These are phyloP conservation scores for Mortierella sp. DNA, from an alignment of 371 early-diverging fungal species.

Conservation along the genomic window DNA sequence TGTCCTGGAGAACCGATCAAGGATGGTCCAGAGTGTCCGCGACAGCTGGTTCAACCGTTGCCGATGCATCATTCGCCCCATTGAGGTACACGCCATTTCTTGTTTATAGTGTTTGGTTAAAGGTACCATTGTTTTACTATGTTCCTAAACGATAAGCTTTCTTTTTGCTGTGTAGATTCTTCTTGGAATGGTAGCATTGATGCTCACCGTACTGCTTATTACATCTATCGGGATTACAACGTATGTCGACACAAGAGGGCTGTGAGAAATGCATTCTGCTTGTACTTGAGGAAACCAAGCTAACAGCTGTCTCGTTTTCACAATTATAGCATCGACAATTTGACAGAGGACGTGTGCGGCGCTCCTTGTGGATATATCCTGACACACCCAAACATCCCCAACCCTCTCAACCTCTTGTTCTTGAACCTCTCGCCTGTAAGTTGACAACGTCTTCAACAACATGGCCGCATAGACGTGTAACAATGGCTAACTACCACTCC, in stretches of 20 bases:
- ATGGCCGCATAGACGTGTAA: neutral
- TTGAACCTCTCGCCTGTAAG: slow-evolving; percentile 66
- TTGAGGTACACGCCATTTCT: slow-evolving; percentile 18
- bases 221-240: slow-evolving; percentile 46
- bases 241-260: slow-evolving; percentile 10
- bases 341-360: slow-evolving; percentile 72
- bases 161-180: slow-evolving; percentile 20
- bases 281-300: neutral
- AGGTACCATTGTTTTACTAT: neutral
- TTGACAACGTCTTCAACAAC: neutral
- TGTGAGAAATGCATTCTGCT: neutral
- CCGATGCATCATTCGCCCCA: slow-evolving; percentile 41
- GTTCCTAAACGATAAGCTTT: neutral
- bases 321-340: slow-evolving; percentile 62
- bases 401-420: slow-evolving; percentile 75
- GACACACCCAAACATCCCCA: slow-evolving; percentile 68
- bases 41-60: slow-evolving; percentile 48
- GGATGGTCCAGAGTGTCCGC: slow-evolving; percentile 36
- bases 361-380: slow-evolving; percentile 77
- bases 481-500: neutral
- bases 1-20: slow-evolving; percentile 40
- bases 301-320: neutral
- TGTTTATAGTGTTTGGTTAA: neutral
- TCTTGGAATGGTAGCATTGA: slow-evolving; percentile 33
- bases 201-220: slow-evolving; percentile 38